phyloP scores from a whole-genome alignment of 371 early-diverging fungal species.

The Dichotomocladium elegans region DNA sequence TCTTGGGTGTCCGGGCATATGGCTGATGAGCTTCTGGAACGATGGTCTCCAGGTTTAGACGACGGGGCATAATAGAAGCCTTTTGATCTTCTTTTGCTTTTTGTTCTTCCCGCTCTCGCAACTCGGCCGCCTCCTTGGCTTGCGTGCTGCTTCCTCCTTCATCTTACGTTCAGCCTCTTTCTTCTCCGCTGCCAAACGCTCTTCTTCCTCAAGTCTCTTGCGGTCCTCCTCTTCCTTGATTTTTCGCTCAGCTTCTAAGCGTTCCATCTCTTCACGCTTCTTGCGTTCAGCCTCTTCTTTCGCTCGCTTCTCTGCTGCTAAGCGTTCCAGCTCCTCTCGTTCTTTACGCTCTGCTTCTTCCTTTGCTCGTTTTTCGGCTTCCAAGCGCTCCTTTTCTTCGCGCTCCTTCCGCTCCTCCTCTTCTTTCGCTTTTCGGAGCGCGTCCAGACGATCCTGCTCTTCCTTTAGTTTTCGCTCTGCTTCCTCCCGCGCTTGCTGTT shows the following conservation, averaged over 20 bases:
- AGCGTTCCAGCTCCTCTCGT: no score
- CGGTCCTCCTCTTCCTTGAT: slow-evolving; percentile 12
- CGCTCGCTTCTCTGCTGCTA: slow-evolving; percentile 36
- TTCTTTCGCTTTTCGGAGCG: slow-evolving; percentile 20
- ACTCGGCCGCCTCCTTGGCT: slow-evolving; percentile 21
- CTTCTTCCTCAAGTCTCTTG: slow-evolving; percentile 21
- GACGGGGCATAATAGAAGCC: slow-evolving; percentile 14
- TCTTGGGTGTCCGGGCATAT: slow-evolving; percentile 20
- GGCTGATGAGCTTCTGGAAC: background rate
- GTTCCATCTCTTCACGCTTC: slow-evolving; percentile 27
- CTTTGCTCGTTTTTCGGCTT: slow-evolving; percentile 22
- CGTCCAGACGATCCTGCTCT: slow-evolving; percentile 13
- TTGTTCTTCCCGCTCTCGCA: slow-evolving; percentile 21
- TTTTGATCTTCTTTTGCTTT: slow-evolving; percentile 1
- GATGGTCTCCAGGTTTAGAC: slow-evolving; percentile 28
- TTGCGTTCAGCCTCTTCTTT: slow-evolving; percentile 36
- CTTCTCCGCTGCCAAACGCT: slow-evolving; percentile 32
- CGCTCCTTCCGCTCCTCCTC: slow-evolving; percentile 12
- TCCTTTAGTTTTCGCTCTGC: slow-evolving; percentile 31
- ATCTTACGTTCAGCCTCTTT: slow-evolving; percentile 32
- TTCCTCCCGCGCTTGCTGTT: slow-evolving; percentile 36
- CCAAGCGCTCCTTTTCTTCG: slow-evolving; percentile 31
- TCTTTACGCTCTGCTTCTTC: slow-evolving; percentile 49
- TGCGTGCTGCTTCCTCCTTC: slow-evolving; percentile 27
- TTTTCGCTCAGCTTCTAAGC: slow-evolving; percentile 8